phyloP scores from a whole-genome alignment of 805 yeast species.

The Debaryomyces castellii region DNA sequence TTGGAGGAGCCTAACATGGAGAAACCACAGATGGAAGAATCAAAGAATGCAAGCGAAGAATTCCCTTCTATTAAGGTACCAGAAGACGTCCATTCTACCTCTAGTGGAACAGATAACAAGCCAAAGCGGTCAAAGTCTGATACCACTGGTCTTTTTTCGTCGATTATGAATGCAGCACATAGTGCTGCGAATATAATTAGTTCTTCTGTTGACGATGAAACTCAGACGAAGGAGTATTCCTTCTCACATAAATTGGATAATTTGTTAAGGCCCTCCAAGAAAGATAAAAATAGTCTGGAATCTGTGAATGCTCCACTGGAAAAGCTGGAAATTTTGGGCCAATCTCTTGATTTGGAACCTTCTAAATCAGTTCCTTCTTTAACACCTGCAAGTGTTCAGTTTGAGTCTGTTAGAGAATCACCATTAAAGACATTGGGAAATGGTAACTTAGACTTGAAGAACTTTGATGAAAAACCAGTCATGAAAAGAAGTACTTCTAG shows the following conservation, averaged over 20 bases:
- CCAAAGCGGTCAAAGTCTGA: constrained; percentile 5
- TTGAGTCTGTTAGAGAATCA: constrained; percentile 47
- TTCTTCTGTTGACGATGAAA: constrained; percentile 7
- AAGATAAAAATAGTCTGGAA: constrained; percentile 10
- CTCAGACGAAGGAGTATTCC: constrained; percentile 12
- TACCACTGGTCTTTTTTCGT: constrained; percentile 38
- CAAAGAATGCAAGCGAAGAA: not conserved
- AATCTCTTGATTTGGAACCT: not conserved
- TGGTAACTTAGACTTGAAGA: constrained; percentile 38
- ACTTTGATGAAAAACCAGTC: constrained; percentile 10
- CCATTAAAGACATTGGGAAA: constrained; percentile 49
- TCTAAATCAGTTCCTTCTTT: not conserved
- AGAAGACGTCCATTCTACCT: not conserved
- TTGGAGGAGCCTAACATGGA: not conserved
- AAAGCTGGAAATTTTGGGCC: not conserved
- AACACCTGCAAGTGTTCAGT: constrained; percentile 36
- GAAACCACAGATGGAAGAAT: not conserved
- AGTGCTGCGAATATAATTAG: constrained; percentile 37
- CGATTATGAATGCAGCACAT: constrained; percentile 48
- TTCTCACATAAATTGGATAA: constrained; percentile 25
- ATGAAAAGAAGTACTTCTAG: not conserved
- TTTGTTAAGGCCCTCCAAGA: constrained; percentile 19
- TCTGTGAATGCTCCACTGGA: constrained; percentile 1
- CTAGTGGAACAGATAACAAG: not conserved
- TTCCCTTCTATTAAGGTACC: not conserved